Base-by-base conservation (phyloP, 306 rosid genomes). In the Pyrus bretschneideri region DNA sequence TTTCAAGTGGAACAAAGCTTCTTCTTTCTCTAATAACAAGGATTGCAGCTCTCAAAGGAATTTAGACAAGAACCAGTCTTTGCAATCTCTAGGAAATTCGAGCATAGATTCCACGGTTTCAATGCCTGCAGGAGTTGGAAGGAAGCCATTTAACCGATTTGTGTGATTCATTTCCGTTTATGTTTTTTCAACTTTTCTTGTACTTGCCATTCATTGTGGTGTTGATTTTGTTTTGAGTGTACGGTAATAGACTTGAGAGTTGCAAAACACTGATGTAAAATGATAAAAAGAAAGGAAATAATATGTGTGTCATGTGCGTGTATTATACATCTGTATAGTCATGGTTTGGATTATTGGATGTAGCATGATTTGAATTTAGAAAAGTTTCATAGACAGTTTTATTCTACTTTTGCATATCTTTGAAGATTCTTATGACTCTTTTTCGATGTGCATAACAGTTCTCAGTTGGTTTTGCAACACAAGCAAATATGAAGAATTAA, bases 91-190 rank as follows among this genome's bases (percentile, higher is more conserved):
- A 75, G 92, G 88, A 46, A 82, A 91, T 69, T 55, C 83, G 89
- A 92, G 97, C 77, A 92, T 96, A 88, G 97, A 92, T 85, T 96
- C 99, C 44, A 83, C 96, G 1, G 84, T 84, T 51, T 96, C 98
- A 27, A 76, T 96, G 89, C 99, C 99, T 2, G 89, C 84, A 7
- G 91, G 89, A 33, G 87, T 89, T 61, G 97, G 93, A 76, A 89
- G 97, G 82, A 92, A 83, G 89, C 99, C 99, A 57, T 96, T 96
- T 91, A 91, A 90, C 84, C 82, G 99, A 96, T 92, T 92, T 87
- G 99, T 89, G 98, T 96, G 99, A 96, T 88, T 85, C 76, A 21
- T 81, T 59, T 73, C 76, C 57, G 68, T 76, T 15, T 82, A 70
- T 79, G 83, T 84, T 84, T 35, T 35, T 78, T 83, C 71, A 85